These are phyloP conservation scores for Euphorbia celastroides DNA, from an alignment of 441 rosid species.

Conservation along the genomic window DNA sequence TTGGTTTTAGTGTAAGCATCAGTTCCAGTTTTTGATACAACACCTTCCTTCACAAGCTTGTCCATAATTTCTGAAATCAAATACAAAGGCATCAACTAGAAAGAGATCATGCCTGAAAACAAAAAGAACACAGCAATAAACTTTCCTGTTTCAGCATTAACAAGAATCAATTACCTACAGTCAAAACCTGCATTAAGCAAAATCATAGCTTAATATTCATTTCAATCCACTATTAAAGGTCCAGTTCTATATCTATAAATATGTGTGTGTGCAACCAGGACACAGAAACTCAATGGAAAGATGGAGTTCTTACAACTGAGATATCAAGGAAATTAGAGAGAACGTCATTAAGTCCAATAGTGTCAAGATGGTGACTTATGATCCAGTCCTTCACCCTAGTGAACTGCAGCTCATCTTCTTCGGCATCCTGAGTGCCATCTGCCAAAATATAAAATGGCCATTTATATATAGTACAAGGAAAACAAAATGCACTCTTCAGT, in stretches of 20 bases:
- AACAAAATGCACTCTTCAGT: not conserved
- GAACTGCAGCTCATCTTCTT: constrained; percentile 74
- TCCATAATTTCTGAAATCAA: constrained; percentile 71
- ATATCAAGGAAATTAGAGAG: constrained; percentile 81
- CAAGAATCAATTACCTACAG: constrained; percentile 51
- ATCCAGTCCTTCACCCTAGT: constrained; percentile 83
- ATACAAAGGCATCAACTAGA: constrained; percentile 14
- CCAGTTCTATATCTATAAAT: not conserved
- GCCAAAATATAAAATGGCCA: constrained; percentile 19
- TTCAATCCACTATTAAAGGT: not conserved
- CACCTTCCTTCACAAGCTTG: constrained; percentile 69
- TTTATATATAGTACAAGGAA: not conserved
- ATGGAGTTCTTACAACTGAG: constrained; percentile 45
- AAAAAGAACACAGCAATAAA: constrained; percentile 12
- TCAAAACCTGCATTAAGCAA: constrained; percentile 54
- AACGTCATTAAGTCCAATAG: constrained; percentile 59
- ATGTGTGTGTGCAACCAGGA: not conserved
- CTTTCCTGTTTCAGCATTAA: constrained; percentile 16
- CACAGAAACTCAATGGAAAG: not conserved
- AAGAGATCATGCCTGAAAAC: constrained; percentile 6
- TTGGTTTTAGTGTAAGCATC: constrained; percentile 56
- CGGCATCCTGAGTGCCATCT: constrained; percentile 83
- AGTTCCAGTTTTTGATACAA: constrained; percentile 48
- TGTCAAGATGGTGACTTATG: constrained; percentile 39
- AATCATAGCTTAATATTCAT: not conserved